A percentile compares a stretch with the other conserved stretches of the same genome.
These are phyloP conservation scores for Cytospora piceicola DNA, from an alignment of 2,329 filamentous ascomycete genomes.

Conservation along the genomic window DNA sequence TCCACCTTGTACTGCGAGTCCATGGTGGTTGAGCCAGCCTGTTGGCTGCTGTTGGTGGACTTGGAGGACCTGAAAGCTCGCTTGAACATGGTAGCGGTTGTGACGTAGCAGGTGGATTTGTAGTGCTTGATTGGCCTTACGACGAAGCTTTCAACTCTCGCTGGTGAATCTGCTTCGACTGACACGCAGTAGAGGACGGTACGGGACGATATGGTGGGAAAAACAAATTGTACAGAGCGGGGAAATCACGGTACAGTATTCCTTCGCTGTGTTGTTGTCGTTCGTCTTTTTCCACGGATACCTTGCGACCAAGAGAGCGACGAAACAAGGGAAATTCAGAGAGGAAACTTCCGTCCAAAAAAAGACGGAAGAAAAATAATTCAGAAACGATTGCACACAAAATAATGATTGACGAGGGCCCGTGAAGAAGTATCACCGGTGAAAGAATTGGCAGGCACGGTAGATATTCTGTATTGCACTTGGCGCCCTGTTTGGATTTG, in stretches of 20 bases:
- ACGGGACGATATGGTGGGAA: slow-evolving; percentile 36
- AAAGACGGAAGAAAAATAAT: slow-evolving; percentile 45
- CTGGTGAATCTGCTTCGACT: slow-evolving; percentile 25
- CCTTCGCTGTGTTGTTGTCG: slow-evolving; percentile 26
- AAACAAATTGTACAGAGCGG: slow-evolving; percentile 42
- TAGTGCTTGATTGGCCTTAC: slow-evolving; percentile 19
- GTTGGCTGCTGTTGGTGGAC: slow-evolving; percentile 64
- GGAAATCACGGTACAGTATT: slow-evolving; percentile 36
- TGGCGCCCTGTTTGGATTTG: slow-evolving; percentile 60
- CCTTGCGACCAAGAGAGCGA: slow-evolving; percentile 52
- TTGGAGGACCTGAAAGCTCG: slow-evolving; percentile 85
- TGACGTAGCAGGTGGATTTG: slow-evolving; percentile 28
- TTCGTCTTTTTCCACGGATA: slow-evolving; percentile 31
- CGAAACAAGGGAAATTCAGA: slow-evolving; percentile 48
- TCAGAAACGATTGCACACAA: slow-evolving; percentile 43
- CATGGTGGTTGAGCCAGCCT: slow-evolving; percentile 38
- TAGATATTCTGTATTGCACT: slow-evolving; percentile 55
- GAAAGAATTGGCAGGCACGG: slow-evolving; percentile 47
- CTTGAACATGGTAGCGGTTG: slow-evolving; percentile 78
- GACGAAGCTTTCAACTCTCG: slow-evolving; percentile 25
- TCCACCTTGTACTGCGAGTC: slow-evolving; percentile 67
- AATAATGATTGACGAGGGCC: slow-evolving; percentile 54
- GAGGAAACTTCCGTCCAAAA: slow-evolving; percentile 35
- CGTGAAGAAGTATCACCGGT: slow-evolving; percentile 55
- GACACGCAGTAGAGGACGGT: slow-evolving; percentile 39